These are phyloP conservation scores for Acacia confusa DNA, from an alignment of 306 rosid species.

Conservation along the genomic window DNA sequence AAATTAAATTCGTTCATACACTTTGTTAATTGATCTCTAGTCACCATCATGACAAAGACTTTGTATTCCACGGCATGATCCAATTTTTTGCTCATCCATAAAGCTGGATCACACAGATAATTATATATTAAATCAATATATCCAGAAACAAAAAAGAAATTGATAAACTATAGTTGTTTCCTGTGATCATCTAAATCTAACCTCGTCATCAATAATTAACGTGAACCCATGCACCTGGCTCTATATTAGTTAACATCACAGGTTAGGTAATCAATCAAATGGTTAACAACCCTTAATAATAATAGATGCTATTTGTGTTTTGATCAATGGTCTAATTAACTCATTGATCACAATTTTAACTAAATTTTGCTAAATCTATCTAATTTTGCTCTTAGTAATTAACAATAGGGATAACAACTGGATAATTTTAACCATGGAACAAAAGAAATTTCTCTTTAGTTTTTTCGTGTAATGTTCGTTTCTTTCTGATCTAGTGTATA, in stretches of 20 bases:
- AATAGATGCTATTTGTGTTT: slow-evolving; percentile 50
- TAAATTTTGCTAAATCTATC: not conserved
- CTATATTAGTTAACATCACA: slow-evolving; percentile 39
- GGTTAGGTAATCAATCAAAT: slow-evolving; percentile 73
- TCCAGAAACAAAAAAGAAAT: not conserved
- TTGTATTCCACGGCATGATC: slow-evolving; percentile 12
- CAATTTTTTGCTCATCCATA: slow-evolving; percentile 14
- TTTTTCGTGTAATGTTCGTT: not conserved
- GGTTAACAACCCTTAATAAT: slow-evolving; percentile 60
- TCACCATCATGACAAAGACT: slow-evolving; percentile 41
- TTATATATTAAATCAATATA: not conserved
- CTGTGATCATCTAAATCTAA: not conserved
- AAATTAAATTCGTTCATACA: not conserved
- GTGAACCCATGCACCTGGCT: slow-evolving; percentile 31
- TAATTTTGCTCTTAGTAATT: not conserved
- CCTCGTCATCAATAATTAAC: slow-evolving; percentile 11
- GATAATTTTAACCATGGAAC: not conserved
- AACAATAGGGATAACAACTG: not conserved
- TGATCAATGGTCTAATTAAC: slow-evolving; percentile 44
- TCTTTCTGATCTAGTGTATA: not conserved
- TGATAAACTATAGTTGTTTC: not conserved
- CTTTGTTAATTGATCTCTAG: slow-evolving; percentile 13
- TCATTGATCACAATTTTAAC: slow-evolving; percentile 14
- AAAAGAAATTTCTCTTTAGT: not conserved
- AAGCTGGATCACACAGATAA: slow-evolving; percentile 35